Base-by-base conservation (phyloP, 1,284 basidiomycete genomes). In the Fistulinella cinereoalba region DNA sequence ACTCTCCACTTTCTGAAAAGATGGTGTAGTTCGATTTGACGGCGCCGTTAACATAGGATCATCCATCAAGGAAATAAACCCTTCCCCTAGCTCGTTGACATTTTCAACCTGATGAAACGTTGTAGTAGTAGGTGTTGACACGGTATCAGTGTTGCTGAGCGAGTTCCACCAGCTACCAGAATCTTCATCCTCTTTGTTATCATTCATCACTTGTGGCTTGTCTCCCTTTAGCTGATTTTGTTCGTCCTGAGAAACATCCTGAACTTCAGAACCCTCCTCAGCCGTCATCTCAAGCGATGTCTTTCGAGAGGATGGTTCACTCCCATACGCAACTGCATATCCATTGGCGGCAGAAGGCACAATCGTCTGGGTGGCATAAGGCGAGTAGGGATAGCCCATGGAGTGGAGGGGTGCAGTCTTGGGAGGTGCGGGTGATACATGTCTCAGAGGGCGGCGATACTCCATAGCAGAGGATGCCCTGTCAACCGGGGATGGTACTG, bases 31-130 rank as follows among this genome's bases (percentile, higher is more conserved):
- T n/a, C 37, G 41, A 6, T 60, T 64, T 6, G 79, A 67, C 1
- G 69, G 67, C 23, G 71, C 64, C 22, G 73, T 68, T 31, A 79
- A 72, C 11, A 75, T 69, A 43, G 74, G 68, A 38, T 71, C 74
- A 57, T 92, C 88, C 88, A 95, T 93, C 8, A 91, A 74, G n/a
- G 89, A 93, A 36, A 94, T 77, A 56, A 96, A 92, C 3, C 84
- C 85, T 19, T 80, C 79, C 6, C 74, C 69, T 11, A 77, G 72
- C 8, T 70, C 65, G 10, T 60, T 61, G 49, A 65, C 55, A 29
- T 71, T 69, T 40, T 76, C 74, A 3, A 79, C 69, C 40, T 71
- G 73, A 58, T 78, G 66, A 64, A 89, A 89, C 3, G 75, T 75
- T 15, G 84, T 56, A 7, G 80, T 80, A 10, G 82, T 88, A 9